Percentiles rank a stretch among this genome's conserved stretches.
Conservation (phyloP, 306 rosid species). For the Malus sieversii region DNA sequence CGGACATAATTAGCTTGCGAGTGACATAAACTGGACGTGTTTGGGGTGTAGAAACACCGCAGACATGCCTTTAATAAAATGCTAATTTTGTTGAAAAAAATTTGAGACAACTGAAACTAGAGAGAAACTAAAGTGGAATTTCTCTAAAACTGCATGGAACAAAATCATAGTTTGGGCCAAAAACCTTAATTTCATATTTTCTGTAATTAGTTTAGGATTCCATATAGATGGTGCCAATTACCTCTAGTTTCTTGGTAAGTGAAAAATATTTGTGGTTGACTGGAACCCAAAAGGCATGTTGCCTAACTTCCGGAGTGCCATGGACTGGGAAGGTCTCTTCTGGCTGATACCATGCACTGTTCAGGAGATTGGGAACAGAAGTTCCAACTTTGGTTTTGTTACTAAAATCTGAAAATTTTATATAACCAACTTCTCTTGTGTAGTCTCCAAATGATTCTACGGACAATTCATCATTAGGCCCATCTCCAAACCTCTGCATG, state of each 20-base stretch:
- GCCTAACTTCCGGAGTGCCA: slow-evolving; percentile 54
- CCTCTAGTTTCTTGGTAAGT: slow-evolving; percentile 46
- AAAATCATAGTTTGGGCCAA: too few species aligned
- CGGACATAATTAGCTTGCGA: too few species aligned
- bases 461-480: slow-evolving; percentile 37
- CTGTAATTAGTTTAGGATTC: too few species aligned
- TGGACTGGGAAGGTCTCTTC: slow-evolving; percentile 57
- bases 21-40: too few species aligned
- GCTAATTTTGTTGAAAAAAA: too few species aligned
- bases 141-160: too few species aligned
- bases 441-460: slow-evolving; percentile 51
- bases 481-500: slow-evolving; percentile 52
- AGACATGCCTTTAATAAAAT: too few species aligned
- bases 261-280: slow-evolving; percentile 38
- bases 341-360: slow-evolving; percentile 68
- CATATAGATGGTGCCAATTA: neutral
- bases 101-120: too few species aligned
- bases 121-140: too few species aligned
- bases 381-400: slow-evolving; percentile 21
- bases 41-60: too few species aligned
- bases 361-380: slow-evolving; percentile 33
- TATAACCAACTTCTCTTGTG: slow-evolving; percentile 41
- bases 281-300: slow-evolving; percentile 57
- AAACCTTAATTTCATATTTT: too few species aligned
- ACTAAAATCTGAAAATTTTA: slow-evolving; percentile 39